Conservation (phyloP, 2,329 filamentous ascomycete species). For the Cladosporium velox region DNA sequence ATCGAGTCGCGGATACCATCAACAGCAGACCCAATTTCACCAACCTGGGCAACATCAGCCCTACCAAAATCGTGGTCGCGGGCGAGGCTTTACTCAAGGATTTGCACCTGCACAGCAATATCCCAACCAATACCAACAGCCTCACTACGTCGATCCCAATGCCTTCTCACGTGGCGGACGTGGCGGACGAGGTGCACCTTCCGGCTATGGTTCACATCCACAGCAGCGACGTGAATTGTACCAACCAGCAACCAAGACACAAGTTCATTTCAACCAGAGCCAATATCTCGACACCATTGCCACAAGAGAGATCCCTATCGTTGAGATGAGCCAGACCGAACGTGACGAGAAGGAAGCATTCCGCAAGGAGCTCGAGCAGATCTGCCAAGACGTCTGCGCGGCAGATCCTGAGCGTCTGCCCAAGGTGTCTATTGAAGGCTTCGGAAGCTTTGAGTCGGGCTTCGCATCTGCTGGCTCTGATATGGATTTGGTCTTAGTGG, state of each 20-base stretch:
- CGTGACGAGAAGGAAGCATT: conserved; percentile 72
- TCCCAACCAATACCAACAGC: conserved; percentile 23
- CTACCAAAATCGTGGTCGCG: conserved; percentile 15
- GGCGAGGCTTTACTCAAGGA: conserved; percentile 4
- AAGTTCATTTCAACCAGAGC: conserved; percentile 23
- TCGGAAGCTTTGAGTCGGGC: conserved; percentile 79
- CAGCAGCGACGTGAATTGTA: conserved; percentile 31
- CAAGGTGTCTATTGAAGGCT: conserved; percentile 69
- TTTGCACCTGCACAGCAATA: conserved; percentile 16
- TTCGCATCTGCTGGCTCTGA: conserved; percentile 88
- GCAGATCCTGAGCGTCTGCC: conserved; percentile 51
- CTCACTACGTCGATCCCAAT: conserved; percentile 35
- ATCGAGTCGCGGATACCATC: neutral
- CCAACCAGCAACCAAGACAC: conserved; percentile 28
- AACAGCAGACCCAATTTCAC: neutral
- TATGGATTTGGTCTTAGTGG: conserved; percentile 82
- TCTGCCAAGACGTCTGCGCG: conserved; percentile 63
- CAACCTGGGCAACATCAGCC: conserved; percentile 1
- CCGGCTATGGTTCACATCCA: conserved; percentile 22
- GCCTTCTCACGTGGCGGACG: conserved; percentile 34
- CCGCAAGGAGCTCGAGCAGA: conserved; percentile 62
- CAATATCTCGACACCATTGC: conserved; percentile 48
- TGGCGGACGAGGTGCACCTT: conserved; percentile 9
- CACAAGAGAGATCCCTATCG: conserved; percentile 53
- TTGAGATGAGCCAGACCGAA: conserved; percentile 65